Evolutionary conservation across 257 asterid genomes (phyloP), one percentile per base, ranked within the genome.

Genomic region (Penstemon barbatus): DNA sequence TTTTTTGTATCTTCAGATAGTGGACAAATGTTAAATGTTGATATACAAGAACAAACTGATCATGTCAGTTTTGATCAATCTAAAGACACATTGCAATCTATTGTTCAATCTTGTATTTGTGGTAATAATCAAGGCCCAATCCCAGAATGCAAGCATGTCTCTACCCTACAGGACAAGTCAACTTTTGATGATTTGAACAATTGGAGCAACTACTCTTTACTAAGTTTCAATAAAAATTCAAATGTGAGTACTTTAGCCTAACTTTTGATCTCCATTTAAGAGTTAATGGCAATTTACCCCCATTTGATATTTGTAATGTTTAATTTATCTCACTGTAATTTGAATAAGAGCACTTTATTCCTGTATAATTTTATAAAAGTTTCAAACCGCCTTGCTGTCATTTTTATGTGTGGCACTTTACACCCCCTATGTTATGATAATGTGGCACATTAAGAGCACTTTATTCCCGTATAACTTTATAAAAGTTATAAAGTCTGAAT

Each of bases 101-200:
- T 82, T 1, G 84, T 79, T 50, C 83, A 82, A 55, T 82, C 81
- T 65, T 77, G 73, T 61, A 3, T 33, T 2, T 63, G 72, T 37
- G 40, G 62, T 25, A 25, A 25, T 5, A 41, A 37, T 68, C 80
- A 58, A 55, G 63, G 53, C 60, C 13, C 19, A 4, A 18, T 52
- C 36, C 66, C 42, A 37, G 70, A 61, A 48, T 66, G 81, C 69
- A 67, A 51, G 68, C 70, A 5, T 44, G 74, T 7, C 8, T 37
- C 0, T 13, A 8, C 43, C 45, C 57, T 38, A 15, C 63, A 63
- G 15, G 40, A 49, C 4, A 36, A 37, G 15, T 13, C 43, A 3
- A 54, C 38, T 3, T 39, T 39, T 37, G 49, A n/a, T 44, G 53
- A 61, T 54, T 49, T 18, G 49, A 55, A 39, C 50, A 59, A 19